Evolutionary conservation across 129 eudicot genomes (phyloP).

Genomic region (Centaurea solstitialis): DNA sequence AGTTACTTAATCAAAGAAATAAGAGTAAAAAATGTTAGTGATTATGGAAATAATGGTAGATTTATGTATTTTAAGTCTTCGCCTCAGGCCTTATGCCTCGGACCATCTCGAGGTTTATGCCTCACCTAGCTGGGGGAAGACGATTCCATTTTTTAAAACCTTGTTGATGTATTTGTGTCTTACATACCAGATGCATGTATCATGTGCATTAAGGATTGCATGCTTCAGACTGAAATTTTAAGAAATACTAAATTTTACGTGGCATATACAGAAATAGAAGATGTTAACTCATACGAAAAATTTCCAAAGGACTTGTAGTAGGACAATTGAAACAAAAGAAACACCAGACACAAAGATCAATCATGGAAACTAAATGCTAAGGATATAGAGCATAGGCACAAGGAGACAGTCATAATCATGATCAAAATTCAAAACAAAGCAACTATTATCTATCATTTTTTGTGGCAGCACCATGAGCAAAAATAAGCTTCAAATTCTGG

Average conservation of each 20-base stretch:
- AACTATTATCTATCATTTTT: neutral
- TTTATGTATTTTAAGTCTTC: too few relatives aligned
- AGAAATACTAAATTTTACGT: neutral
- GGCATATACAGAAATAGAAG: neutral
- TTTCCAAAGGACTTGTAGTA: neutral
- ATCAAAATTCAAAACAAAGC: neutral
- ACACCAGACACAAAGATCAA: constrained; percentile 1
- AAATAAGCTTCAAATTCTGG: neutral
- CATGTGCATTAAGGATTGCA: neutral
- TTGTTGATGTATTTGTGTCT: neutral
- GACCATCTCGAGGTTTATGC: neutral
- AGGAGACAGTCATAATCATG: neutral
- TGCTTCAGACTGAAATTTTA: constrained; percentile 8
- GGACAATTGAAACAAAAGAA: neutral
- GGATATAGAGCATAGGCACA: neutral
- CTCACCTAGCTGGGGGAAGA: too few relatives aligned
- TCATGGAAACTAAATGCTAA: neutral
- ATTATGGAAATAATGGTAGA: too few relatives aligned
- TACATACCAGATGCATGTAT: constrained; percentile 2
- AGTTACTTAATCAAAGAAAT: too few relatives aligned
- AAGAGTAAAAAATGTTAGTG: too few relatives aligned
- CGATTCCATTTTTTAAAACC: neutral
- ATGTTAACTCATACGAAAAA: neutral
- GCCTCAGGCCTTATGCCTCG: too few relatives aligned
- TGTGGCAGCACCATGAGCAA: neutral